Evolutionary conservation across 371 early-diverging fungal species (phyloP).

Genomic region (Nematocida sp.): DNA sequence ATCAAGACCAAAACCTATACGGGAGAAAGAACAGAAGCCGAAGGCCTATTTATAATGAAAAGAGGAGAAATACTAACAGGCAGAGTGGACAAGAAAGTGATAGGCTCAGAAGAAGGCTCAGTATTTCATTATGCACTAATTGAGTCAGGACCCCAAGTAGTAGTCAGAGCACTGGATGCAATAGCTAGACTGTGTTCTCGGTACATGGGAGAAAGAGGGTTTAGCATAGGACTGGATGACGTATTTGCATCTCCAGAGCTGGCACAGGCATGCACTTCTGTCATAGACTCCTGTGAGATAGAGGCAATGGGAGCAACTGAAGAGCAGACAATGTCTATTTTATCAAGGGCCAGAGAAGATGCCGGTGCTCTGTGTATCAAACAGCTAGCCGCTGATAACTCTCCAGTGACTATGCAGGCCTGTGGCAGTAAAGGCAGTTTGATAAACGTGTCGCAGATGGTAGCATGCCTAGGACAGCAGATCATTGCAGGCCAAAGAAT

Average conservation of each 20-base stretch:
- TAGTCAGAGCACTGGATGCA: slow-evolving; percentile 38
- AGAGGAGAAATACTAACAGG: slow-evolving; percentile 39
- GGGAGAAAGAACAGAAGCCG: background rate
- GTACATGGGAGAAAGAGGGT: slow-evolving; percentile 47
- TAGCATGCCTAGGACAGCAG: slow-evolving; percentile 98
- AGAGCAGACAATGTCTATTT: slow-evolving; percentile 73
- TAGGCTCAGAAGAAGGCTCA: slow-evolving; percentile 45
- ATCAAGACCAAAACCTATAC: slow-evolving; percentile 9
- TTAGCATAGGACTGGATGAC: slow-evolving; percentile 50
- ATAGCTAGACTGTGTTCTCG: slow-evolving; percentile 39
- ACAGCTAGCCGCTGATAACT: slow-evolving; percentile 82
- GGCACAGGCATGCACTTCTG: slow-evolving; percentile 7
- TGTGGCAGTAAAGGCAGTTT: slow-evolving; percentile 94
- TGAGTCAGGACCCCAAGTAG: slow-evolving; percentile 10
- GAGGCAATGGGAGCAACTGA: slow-evolving; percentile 42
- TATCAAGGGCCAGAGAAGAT: slow-evolving; percentile 84
- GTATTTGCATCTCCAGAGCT: slow-evolving; percentile 5
- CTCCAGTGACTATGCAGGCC: slow-evolving; percentile 90
- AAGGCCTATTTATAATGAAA: slow-evolving; percentile 37
- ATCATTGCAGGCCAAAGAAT: slow-evolving; percentile 91
- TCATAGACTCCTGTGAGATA: slow-evolving; percentile 26
- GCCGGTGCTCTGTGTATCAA: slow-evolving; percentile 85
- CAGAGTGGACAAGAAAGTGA: slow-evolving; percentile 25
- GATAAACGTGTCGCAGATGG: slow-evolving; percentile 98
- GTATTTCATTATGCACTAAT: slow-evolving; percentile 32